Evolutionary conservation across 345 rosid genomes (phyloP), one percentile per base, ranked within the genome.

Genomic region (Cardamine occulta): DNA sequence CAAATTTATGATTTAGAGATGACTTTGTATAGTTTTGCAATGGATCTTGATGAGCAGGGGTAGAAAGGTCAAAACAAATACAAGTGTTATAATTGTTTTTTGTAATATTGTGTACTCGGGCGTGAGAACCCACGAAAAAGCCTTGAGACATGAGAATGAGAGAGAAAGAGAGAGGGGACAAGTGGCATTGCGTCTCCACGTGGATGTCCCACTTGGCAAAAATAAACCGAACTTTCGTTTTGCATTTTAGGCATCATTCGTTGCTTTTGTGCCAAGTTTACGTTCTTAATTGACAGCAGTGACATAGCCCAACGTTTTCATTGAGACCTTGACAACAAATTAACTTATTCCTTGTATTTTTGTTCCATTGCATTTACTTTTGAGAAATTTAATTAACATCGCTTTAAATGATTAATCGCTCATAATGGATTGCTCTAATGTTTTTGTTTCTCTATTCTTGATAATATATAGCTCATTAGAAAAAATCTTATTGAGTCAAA

Each of bases 191-290:
- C 3, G 39, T 53, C 44, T 59, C 78, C 81, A 78, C 81, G 81
- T 72, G 58, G 70, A 51, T 60, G 35, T 66, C 70, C 57, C 81
- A 78, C 81, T 73, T 78, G 81, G 74, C 78, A 78, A 24, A 57
- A 44, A 1, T 40, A 1, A 28, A 35, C 8, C 21, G n/a, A 47
- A 65, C 69, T 29, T 62, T 70, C 15, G 31, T 40, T 76, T 40
- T 66, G 55, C 63, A 24, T 28, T 48, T 75, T 5, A 14, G 47
- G 47, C 68, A 37, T 47, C 48, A 14, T 28, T 75, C 68, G 2
- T 34, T 75, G n/a, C 40, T 47, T 24, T 51, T n/a, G 6, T 62
- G 69, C 65, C 35, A 63, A 42, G 72, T 76, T 62, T 45, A 17
- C 45, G 5, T 40, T 63, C 45, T 11, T 47, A 45, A 32, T 51